Evolutionary conservation across 495 filamentous ascomycete genomes (phyloP), one percentile per base, ranked within the genome.

Genomic region (Penicillium desertorum): DNA sequence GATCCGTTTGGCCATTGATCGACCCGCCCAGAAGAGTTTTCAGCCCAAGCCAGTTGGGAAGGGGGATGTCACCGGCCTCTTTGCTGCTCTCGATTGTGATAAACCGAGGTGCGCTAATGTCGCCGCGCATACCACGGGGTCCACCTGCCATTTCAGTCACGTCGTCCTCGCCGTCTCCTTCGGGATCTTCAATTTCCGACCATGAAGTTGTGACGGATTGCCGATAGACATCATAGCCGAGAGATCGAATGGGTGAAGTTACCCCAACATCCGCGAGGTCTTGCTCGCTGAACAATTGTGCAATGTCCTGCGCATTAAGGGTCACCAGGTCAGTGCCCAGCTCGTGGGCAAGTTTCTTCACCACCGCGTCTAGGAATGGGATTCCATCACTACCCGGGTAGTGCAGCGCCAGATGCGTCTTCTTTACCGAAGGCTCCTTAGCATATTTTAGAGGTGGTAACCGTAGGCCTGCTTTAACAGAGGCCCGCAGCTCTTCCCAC

Each of bases 291-390:
- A 88, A 81, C 41, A 98, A 76, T 54, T 91, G 79, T 14, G 91
- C 88, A 59, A 98, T 79, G 67, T 91, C 89, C 58, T 88, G 85
- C 14, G 91, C 86, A 69, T 88, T 85, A 14, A 98, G 71, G 22
- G 83, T 81, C 34, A 98, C 74, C 5, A 97, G 66, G 68, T 98
- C 89, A n/a, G 92, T 86, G 32, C 76, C 72, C 12, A 88, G 56
- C 17, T 82, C 76, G 11, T 72, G 65, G 2, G 91, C 88, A 30
- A 89, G 70, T 29, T 70, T 73, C 44, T 81, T 74, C 8, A 89
- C 80, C 27, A 89, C 66, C 2, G 71, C 67, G 54, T 88, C 79
- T 37, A 92, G 70, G 53, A 84, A 82, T 30, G 71, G 63, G 23
- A 79, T 78, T 0, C 80, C 80, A 48, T 84, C 81, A 43, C 80